Percentiles rank a stretch among this genome's conserved stretches.
phyloP scores from a whole-genome alignment of 2,329 filamentous ascomycete genomes.

The Penicillium sp. region DNA sequence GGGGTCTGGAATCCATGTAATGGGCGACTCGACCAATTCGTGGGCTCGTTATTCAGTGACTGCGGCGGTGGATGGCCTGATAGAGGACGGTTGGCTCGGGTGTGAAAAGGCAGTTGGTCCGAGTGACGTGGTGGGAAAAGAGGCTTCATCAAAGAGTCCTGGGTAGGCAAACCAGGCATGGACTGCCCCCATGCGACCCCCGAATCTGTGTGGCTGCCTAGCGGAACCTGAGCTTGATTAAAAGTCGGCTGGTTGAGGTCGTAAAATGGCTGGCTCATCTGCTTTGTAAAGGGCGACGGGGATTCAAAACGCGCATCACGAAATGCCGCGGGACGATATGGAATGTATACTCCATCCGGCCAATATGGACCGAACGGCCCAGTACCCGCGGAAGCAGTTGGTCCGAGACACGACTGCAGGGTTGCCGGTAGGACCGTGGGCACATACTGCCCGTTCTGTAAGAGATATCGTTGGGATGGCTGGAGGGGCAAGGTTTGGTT shows the following conservation, averaged over 20 bases:
- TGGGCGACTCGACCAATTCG: conserved; percentile 22
- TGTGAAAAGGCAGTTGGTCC: conserved; percentile 26
- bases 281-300: conserved; percentile 20
- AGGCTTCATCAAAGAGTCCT: conserved; percentile 26
- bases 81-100: conserved; percentile 20
- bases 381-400: conserved; percentile 50
- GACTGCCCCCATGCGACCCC: conserved; percentile 28
- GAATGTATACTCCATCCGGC: conserved; percentile 54
- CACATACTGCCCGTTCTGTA: conserved; percentile 44
- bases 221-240: conserved; percentile 21
- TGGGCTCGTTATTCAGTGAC: conserved; percentile 17
- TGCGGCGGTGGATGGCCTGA: conserved; percentile 18
- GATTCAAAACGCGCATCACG: conserved; percentile 44
- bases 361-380: conserved; percentile 55
- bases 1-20: conserved; percentile 19
- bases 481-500: conserved; percentile 47
- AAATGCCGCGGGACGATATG: conserved; percentile 52
- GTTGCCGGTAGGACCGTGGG: conserved; percentile 53
- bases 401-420: conserved; percentile 50
- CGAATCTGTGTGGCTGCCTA: conserved; percentile 21
- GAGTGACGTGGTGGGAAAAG: conserved; percentile 34
- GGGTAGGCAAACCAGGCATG: conserved; percentile 21
- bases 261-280: conserved; percentile 20
- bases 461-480: conserved; percentile 32
- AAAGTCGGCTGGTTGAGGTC: conserved; percentile 26